Conservation (phyloP, 202 grass and related monocot species). For the Schoenoplectus triqueter region DNA sequence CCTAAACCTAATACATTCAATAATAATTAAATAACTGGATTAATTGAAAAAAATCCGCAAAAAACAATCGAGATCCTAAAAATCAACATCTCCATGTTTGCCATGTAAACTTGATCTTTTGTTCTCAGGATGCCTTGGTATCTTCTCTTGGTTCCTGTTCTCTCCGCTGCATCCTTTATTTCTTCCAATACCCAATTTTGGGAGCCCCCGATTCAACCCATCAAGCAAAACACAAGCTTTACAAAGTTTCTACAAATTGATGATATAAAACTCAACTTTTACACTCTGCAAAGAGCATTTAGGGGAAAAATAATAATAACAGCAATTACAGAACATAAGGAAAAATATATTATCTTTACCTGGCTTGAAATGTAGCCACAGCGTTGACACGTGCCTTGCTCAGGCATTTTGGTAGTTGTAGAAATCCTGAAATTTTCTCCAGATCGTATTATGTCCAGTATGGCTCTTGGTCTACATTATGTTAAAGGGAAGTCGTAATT, state of each 20-base stretch:
- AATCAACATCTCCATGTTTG: conserved; percentile 68
- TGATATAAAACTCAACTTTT: background rate
- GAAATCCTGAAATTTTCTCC: conserved; percentile 91
- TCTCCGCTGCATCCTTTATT: conserved; percentile 40
- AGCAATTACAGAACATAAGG: background rate
- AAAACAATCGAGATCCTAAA: conserved; percentile 37
- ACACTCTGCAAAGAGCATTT: conserved; percentile 11
- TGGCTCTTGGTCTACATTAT: conserved; percentile 74
- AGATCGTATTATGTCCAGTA: conserved; percentile 88
- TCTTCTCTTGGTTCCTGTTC: conserved; percentile 37
- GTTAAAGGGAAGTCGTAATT: conserved; percentile 28
- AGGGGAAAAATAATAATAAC: background rate
- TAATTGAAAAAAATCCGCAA: background rate
- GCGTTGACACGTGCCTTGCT: conserved; percentile 81
- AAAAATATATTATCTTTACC: conserved; percentile 45
- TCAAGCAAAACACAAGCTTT: conserved; percentile 86
- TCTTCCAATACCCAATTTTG: conserved; percentile 89
- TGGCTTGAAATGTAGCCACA: conserved; percentile 92
- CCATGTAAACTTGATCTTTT: conserved; percentile 51
- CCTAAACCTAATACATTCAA: background rate
- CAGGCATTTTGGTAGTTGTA: conserved; percentile 77
- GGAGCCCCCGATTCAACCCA: conserved; percentile 73
- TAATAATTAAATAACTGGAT: background rate
- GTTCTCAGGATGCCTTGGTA: conserved; percentile 39
- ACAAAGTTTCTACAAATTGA: conserved; percentile 66